Evolutionary conservation across 768 basidiomycete genomes (phyloP).

Genomic region (Hericium coralloides): DNA sequence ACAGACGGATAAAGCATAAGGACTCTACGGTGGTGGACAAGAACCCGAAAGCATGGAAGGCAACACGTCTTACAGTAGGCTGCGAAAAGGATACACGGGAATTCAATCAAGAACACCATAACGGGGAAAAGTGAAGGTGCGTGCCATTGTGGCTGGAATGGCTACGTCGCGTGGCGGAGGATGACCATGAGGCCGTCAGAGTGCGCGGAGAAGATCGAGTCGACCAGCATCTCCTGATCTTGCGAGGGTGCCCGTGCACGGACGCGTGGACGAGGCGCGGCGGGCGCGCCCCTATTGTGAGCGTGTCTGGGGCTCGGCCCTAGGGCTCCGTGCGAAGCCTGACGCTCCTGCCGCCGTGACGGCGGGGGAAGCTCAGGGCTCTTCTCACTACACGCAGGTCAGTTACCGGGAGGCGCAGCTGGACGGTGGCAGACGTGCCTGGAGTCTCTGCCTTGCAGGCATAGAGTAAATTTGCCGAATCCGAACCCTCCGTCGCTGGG

Average conservation of each 20-base stretch:
- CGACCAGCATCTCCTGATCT: constrained; percentile 45
- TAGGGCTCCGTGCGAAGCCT: too few relatives aligned
- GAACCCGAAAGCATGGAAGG: neutral
- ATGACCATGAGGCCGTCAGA: constrained; percentile 82
- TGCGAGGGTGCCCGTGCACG: constrained; percentile 9
- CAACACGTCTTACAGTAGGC: neutral
- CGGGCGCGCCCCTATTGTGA: too few relatives aligned
- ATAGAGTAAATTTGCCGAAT: constrained; percentile 60
- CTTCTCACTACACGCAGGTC: neutral
- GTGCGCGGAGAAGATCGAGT: constrained; percentile 80
- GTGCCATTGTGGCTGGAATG: neutral
- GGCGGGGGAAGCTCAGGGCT: neutral
- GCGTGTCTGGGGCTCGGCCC: too few relatives aligned
- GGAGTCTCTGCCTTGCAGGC: constrained; percentile 53
- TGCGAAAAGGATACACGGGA: neutral
- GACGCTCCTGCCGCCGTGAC: neutral
- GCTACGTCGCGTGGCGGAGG: constrained; percentile 39
- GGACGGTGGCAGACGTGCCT: constrained; percentile 28
- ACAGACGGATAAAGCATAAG: neutral
- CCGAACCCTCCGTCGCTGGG: constrained; percentile 82
- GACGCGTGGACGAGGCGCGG: constrained; percentile 6
- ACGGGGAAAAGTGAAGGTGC: neutral
- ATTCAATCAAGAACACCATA: neutral
- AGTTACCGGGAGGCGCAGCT: neutral
- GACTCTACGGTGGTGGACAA: neutral